Percentiles rank a stretch among this genome's conserved stretches.
These are phyloP conservation scores for Cystobasidium sp. DNA, from an alignment of 1,284 basidiomycete genomes.

Conservation along the genomic window DNA sequence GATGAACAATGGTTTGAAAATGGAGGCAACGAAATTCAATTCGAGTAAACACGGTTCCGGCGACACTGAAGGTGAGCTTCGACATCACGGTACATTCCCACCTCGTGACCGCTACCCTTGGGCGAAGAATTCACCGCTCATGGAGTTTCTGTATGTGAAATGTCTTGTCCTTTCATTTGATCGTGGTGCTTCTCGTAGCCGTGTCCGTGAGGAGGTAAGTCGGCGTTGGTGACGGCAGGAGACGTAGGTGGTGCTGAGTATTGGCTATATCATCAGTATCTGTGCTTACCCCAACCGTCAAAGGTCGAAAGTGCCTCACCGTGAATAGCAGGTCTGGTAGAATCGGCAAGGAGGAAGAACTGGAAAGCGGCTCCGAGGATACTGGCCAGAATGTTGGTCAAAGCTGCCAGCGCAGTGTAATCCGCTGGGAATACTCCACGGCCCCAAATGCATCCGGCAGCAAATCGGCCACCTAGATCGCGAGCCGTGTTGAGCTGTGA, in stretches of 20 bases:
- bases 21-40: no score
- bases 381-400: constrained; percentile 46
- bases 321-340: constrained; percentile 28
- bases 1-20: no score
- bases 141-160: not conserved
- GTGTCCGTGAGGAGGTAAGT: not conserved
- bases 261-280: not conserved
- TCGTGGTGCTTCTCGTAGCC: constrained; percentile 9
- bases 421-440: constrained; percentile 39
- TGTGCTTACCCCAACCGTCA: not conserved
- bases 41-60: no score
- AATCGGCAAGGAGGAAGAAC: constrained; percentile 46
- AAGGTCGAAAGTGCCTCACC: not conserved
- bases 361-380: constrained; percentile 46
- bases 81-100: no score
- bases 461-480: constrained; percentile 49
- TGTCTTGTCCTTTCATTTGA: not conserved
- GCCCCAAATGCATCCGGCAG: constrained; percentile 37
- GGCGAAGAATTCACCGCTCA: not conserved
- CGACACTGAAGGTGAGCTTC: no score
- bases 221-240: constrained; percentile 13
- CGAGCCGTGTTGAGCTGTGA: constrained; percentile 47
- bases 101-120: no score
- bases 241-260: constrained; percentile 12
- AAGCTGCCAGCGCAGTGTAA: constrained; percentile 43